Evolutionary conservation across 192 early-diverging fungal genomes (phyloP).

Genomic region (Jimgerdemannia flammicorona): DNA sequence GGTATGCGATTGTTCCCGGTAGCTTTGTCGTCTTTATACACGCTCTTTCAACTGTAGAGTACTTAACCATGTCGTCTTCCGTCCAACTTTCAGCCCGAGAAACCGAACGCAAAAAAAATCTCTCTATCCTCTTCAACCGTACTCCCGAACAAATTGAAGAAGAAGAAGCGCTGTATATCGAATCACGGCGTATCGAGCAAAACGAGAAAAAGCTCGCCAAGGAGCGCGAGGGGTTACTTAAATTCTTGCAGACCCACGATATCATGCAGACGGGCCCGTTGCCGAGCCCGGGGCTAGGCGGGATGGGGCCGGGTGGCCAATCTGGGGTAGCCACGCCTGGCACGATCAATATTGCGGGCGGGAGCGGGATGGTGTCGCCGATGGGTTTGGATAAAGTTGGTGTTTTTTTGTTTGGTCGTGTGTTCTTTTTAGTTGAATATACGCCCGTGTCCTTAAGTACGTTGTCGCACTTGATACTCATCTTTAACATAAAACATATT

Average conservation of each 20-base stretch:
- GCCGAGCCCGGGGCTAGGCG: conserved; percentile 11
- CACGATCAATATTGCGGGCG: conserved; percentile 31
- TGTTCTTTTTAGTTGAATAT: neutral
- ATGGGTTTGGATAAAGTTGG: neutral
- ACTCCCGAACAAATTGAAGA: conserved; percentile 81
- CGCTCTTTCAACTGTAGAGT: neutral
- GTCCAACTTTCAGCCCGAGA: conserved; percentile 34
- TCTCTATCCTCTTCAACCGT: conserved; percentile 66
- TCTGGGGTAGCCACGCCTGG: conserved; percentile 22
- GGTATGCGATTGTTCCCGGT: neutral
- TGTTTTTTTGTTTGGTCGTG: neutral
- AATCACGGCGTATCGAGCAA: conserved; percentile 76
- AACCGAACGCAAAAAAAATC: conserved; percentile 75
- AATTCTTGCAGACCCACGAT: conserved; percentile 51
- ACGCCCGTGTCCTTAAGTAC: neutral
- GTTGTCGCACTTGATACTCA: neutral
- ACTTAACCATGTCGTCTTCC: neutral
- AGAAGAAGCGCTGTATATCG: conserved; percentile 77
- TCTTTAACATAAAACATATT: neutral
- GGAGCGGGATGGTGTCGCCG: neutral
- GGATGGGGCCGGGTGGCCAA: neutral
- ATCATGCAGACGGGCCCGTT: conserved; percentile 28
- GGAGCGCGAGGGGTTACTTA: conserved; percentile 78
- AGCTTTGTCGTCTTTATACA: neutral
- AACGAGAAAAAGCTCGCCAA: conserved; percentile 71